Evolutionary conservation across 1,284 basidiomycete species (phyloP), one percentile per base, ranked within the genome.

Genomic region (Blastosporella zonata): DNA sequence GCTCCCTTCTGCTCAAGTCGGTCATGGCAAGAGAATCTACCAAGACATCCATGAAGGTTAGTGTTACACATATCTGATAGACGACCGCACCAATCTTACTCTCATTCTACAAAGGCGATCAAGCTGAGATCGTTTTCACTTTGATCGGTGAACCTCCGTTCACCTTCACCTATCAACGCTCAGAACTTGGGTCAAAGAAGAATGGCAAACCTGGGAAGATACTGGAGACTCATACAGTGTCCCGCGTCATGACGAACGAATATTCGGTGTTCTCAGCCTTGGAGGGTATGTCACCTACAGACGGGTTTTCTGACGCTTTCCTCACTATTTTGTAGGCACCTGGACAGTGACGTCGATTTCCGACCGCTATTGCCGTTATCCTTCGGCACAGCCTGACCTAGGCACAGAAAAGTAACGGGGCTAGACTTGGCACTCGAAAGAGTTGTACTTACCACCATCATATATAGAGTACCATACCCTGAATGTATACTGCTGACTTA

Each of bases 261-360:
- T 97, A 96, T 65, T 90, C 90, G 2, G 87, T 98, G 55, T 92
- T 84, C 63, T 93, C 92, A 6, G 86, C 90, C 2, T 68, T 90
- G 43, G 92, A 96, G 75, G 93, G 93, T 82, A 65, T 52, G 74
- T 70, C 55, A 31, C 22, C 5, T 27, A 47, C n/a, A 7, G 22
- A 49, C 37, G 17, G 9, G 49, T 7, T 1, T 28, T 18, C 34
- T 21, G 17, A 22, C 17, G 7, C 44, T 21, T 9, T 37, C 43
- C 31, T 49, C 15, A 55, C 21, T 52, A 31, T 58, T 48, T 33
- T 52, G 52, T 63, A 88, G 90, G 90, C 38, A 93, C 89, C 13
- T 95, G 92, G 91, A 90, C 86, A 10, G 89, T 98, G n/a, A 92
- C 90, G 4, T 92, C 86, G 48, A 85, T 96, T 47, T 81, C 87